Evolutionary conservation across 148 eudicot species (phyloP).

Genomic region (Rhododendron molle): DNA sequence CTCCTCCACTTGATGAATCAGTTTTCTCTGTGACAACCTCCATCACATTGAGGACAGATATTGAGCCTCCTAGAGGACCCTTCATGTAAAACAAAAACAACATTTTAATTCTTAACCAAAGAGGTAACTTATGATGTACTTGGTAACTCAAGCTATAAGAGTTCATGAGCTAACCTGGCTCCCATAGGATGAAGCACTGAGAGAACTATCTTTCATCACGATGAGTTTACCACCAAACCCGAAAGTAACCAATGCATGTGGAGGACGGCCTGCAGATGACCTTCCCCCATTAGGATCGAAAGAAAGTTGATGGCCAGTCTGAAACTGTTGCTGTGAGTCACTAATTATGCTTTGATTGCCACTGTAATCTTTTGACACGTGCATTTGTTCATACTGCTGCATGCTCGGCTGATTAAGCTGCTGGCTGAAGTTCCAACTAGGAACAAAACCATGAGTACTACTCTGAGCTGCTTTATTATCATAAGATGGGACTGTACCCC

Average conservation of each 20-base stretch:
- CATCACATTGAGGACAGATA: constrained; percentile 57
- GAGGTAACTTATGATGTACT: neutral
- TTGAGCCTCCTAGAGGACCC: constrained; percentile 54
- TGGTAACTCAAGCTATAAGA: neutral
- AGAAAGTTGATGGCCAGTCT: constrained; percentile 29
- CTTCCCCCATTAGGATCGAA: constrained; percentile 44
- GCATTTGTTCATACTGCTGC: constrained; percentile 36
- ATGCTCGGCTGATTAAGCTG: constrained; percentile 30
- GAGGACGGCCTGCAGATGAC: constrained; percentile 71
- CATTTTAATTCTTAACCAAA: neutral
- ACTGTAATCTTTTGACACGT: constrained; percentile 30
- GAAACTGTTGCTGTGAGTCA: constrained; percentile 44
- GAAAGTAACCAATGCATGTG: constrained; percentile 78
- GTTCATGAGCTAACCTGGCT: constrained; percentile 52
- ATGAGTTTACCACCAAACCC: constrained; percentile 94
- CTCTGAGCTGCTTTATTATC: constrained; percentile 27
- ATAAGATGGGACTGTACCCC: constrained; percentile 23
- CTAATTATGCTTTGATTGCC: constrained; percentile 28
- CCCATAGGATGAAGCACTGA: constrained; percentile 37
- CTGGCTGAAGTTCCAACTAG: constrained; percentile 40
- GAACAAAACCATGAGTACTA: constrained; percentile 29
- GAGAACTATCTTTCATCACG: constrained; percentile 54
- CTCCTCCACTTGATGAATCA: constrained; percentile 35
- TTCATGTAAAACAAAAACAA: constrained; percentile 33
- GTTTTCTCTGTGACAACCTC: constrained; percentile 43